phyloP scores from a whole-genome alignment of 352 stramenopile genomes.

The Phytophthora sansomeana region DNA sequence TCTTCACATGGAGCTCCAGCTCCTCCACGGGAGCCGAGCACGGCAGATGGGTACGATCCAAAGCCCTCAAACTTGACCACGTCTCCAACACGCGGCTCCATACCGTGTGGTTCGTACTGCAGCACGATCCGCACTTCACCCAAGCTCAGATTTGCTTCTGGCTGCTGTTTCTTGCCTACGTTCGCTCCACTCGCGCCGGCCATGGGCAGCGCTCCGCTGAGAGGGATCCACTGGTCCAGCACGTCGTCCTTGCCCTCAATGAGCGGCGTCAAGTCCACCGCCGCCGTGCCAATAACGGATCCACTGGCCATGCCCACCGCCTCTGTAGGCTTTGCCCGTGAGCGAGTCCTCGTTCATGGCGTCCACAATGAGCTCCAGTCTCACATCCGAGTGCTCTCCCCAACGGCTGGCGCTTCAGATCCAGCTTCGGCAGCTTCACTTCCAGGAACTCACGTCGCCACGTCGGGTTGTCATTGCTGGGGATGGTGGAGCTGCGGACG shows the following conservation, averaged over 20 bases:
- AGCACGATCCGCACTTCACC: slow-evolving; percentile 80
- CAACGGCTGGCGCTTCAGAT: slow-evolving; percentile 61
- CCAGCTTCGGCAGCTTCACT: slow-evolving; percentile 80
- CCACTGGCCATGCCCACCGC: slow-evolving; percentile 80
- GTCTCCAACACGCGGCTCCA: slow-evolving; percentile 76
- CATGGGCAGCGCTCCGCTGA: slow-evolving; percentile 52
- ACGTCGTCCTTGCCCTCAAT: slow-evolving; percentile 83
- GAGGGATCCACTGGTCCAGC: slow-evolving; percentile 80
- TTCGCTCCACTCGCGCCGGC: slow-evolving; percentile 4
- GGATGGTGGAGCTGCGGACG: slow-evolving; percentile 72
- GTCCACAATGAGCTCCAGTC: slow-evolving; percentile 78
- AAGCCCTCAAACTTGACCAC: slow-evolving; percentile 85
- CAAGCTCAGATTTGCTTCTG: slow-evolving; percentile 55
- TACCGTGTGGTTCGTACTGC: slow-evolving; percentile 82
- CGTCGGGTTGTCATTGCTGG: slow-evolving; percentile 74
- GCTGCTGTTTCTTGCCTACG: slow-evolving; percentile 51
- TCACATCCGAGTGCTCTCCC: slow-evolving; percentile 76
- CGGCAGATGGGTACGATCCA: slow-evolving; percentile 70
- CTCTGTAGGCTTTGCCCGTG: slow-evolving; percentile 78
- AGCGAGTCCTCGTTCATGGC: slow-evolving; percentile 87
- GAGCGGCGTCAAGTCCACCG: slow-evolving; percentile 73
- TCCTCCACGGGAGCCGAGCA: slow-evolving; percentile 72
- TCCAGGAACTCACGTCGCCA: slow-evolving; percentile 79
- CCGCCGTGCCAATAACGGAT: slow-evolving; percentile 77
- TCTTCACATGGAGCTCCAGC: slow-evolving; percentile 82